These are phyloP conservation scores for Colletotrichum graminicola DNA, from an alignment of 2,329 filamentous ascomycete genomes.

Conservation along the genomic window DNA sequence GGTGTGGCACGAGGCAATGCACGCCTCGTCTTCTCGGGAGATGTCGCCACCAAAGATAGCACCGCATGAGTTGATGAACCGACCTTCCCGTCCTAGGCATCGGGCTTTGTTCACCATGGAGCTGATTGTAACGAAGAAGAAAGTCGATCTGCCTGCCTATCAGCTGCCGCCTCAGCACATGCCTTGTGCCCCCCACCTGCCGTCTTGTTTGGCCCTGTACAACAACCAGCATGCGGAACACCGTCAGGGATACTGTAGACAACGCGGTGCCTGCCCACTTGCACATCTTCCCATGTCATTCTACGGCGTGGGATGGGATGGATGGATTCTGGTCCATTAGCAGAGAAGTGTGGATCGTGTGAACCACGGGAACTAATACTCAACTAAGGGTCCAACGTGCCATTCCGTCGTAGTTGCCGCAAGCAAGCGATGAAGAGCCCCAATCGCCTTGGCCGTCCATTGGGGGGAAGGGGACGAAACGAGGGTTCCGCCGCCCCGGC, in stretches of 20 bases:
- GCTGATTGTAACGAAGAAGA: conserved; percentile 22
- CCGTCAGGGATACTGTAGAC: conserved; percentile 2
- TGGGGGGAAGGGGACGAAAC: conserved; percentile 6
- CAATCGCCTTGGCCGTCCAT: conserved; percentile 14
- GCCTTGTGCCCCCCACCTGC: background rate
- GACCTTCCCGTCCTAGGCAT: background rate
- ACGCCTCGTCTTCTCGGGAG: background rate
- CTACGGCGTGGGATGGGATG: background rate
- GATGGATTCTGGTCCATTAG: background rate
- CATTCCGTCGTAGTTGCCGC: conserved; percentile 7
- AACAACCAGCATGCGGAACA: background rate
- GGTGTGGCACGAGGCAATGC: background rate
- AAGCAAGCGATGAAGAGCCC: conserved; percentile 19
- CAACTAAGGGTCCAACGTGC: conserved; percentile 18
- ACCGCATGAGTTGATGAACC: conserved; percentile 16
- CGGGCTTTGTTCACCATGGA: conserved; percentile 8
- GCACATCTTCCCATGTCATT: background rate
- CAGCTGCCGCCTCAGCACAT: background rate
- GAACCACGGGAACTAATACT: background rate
- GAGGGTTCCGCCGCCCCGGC: conserved; percentile 13
- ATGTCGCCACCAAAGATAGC: background rate
- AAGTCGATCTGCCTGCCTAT: conserved; percentile 10
- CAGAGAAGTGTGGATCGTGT: background rate
- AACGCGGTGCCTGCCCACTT: background rate
- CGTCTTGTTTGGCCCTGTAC: background rate